Base-by-base conservation (phyloP, 2,329 filamentous ascomycete genomes). In the Penicillium rolfsii region DNA sequence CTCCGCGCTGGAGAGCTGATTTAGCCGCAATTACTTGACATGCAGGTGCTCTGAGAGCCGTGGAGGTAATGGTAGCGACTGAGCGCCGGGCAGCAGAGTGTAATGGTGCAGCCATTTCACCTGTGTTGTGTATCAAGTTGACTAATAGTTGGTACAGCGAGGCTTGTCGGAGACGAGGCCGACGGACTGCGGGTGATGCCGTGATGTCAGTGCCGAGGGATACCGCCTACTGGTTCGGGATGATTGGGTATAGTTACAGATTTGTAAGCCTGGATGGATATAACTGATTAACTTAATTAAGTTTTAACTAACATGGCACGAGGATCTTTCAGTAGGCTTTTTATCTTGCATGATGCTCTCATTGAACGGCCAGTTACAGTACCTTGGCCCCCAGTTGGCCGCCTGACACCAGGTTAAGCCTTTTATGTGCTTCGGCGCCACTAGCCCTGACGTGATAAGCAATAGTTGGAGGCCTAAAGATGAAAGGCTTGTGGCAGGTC, bases 121-220 rank as follows among this genome's bases (percentile, higher is more conserved):
- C 6, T 33, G 11, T 56, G 38, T 12, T 56, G 26, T 5, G 24
- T 46, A 8, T 16, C 14, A 5, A 30, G 49, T 43, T 35, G 22
- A 35, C 33, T 57, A n/a, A 24, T 30, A 36, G 35, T 36, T 36
- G 11, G 45, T 53, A 43, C 9, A 19, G 7, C 16, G 41, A 41
- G 26, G n/a, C 7, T 12, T 19, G n/a, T 48, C 41, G 41, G 26
- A 38, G 49, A n/a, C 12, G 28, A 59, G 24, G 55, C 57, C 36
- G 33, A 55, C 12, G 24, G 35, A 24, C 41, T 46, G 43, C 48
- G 48, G 35, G 45, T 43, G 58, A 48, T 24, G 49, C 55, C 59
- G 66, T 69, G 64, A 70, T 69, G 67, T 70, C 65, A 70, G 55
- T 68, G 64, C 58, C 62, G n/a, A 9, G 1, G 16, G 43, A 58